Evolutionary conservation across 2,329 filamentous ascomycete genomes (phyloP), one percentile per base, ranked within the genome.

Genomic region (Corniculantispora saksenae): DNA sequence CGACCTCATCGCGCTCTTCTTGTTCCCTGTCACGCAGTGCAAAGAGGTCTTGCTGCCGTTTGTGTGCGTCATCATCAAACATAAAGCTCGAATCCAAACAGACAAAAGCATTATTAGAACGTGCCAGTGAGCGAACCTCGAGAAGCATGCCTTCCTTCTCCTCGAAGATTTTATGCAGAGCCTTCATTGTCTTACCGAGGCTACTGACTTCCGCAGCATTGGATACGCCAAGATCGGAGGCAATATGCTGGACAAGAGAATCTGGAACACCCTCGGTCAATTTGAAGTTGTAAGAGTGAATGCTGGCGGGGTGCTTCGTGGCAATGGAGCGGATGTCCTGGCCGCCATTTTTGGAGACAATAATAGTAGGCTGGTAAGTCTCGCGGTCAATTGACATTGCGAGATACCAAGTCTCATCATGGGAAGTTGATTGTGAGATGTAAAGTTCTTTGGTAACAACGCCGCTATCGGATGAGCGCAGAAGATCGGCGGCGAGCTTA

Each of bases 51-150:
- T 66, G 32, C 45, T 84, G 81, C 6, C 82, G 73, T n/a, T 74
- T 74, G 13, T 70, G 67, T 0, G 83, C 81, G 0, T 81, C 79
- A 48, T 85, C 78, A 69, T 86, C 84, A 25, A 86, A 79, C 2
- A 74, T 73, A 50, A 86, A 80, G 1, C 74, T 77, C 0, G 82
- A 77, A 43, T 79, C 75, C 1, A 74, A 61, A 38, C 74, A 75
- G 3, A 67, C 48, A 23, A 84, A 73, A 0, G 61, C 55, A 0
- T 74, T 74, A 1, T 77, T 70, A 0, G 71, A 75, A 10, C 70
- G 71, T 1, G 69, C 73, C 0, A 84, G 70, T 0, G 79, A 72
- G 40, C 79, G 76, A 7, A 82, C 72, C 63, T 83, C 80, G 2
- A 85, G 71, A 0, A 79, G 72, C 6, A 77, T 82, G 0, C 82